Percentiles rank a stretch among this genome's conserved stretches.
phyloP scores from a whole-genome alignment of 805 yeast genomes.

The Saccharomycodes ludwigii region DNA sequence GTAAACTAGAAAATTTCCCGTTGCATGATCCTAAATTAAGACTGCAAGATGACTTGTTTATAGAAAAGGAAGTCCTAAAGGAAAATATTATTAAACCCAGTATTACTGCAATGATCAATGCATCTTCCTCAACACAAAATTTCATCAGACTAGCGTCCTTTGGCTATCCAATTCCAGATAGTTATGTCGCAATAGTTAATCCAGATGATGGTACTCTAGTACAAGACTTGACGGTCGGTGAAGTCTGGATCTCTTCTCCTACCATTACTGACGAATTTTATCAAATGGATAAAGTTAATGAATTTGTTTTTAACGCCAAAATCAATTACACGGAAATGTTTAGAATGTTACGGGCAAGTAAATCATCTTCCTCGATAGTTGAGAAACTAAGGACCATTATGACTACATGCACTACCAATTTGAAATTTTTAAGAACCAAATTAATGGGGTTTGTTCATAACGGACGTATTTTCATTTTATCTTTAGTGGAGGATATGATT shows the following conservation, averaged over 20 bases:
- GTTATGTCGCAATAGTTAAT: constrained; percentile 84
- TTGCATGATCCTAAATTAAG: constrained; percentile 18
- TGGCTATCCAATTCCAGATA: constrained; percentile 91
- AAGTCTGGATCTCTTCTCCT: constrained; percentile 94
- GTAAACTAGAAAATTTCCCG: constrained; percentile 20
- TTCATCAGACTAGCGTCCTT: constrained; percentile 74
- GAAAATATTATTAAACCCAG: constrained; percentile 21
- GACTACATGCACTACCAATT: constrained; percentile 17
- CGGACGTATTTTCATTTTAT: constrained; percentile 80
- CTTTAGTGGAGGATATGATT: constrained; percentile 83
- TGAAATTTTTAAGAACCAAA: constrained; percentile 70
- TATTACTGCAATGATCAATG: constrained; percentile 19
- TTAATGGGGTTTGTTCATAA: constrained; percentile 76
- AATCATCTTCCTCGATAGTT: constrained; percentile 3
- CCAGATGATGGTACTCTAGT: constrained; percentile 78
- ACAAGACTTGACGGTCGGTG: constrained; percentile 75
- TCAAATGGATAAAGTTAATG: constrained; percentile 24
- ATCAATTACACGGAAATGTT: constrained; percentile 20
- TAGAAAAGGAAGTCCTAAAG: constrained; percentile 25
- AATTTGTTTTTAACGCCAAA: constrained; percentile 24
- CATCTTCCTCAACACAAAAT: constrained; percentile 27
- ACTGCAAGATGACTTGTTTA: constrained; percentile 22
- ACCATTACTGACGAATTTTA: constrained; percentile 52
- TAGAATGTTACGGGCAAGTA: background rate
- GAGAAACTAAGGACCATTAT: constrained; percentile 19